Percentiles rank a stretch among this genome's conserved stretches.
Conservation (phyloP, 768 basidiomycete genomes). For the Epithele typhae region DNA sequence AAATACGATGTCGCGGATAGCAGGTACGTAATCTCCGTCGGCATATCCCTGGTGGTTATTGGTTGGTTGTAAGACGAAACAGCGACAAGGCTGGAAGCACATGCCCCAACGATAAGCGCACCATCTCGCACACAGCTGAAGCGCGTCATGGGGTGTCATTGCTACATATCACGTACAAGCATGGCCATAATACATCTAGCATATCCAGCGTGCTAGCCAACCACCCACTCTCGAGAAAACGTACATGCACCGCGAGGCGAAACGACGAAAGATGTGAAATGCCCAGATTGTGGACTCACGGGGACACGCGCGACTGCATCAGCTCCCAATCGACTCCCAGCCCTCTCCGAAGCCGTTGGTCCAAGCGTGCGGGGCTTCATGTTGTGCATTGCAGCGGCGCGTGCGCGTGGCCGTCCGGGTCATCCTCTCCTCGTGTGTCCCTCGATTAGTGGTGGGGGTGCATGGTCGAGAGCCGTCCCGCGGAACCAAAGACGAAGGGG, state of each 20-base stretch:
- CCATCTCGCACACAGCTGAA: neutral
- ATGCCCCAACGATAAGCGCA: neutral
- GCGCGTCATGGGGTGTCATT: neutral
- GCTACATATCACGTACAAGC: slow-evolving; percentile 13
- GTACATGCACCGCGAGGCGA: slow-evolving; percentile 3
- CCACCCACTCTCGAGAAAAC: slow-evolving; percentile 4
- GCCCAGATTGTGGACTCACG: neutral
- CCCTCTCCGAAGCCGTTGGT: slow-evolving; percentile 74
- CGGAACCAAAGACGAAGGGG: neutral
- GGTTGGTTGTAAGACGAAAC: too few relatives aligned
- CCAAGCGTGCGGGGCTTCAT: slow-evolving; percentile 98
- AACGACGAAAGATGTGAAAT: slow-evolving; percentile 3
- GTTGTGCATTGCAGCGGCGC: slow-evolving; percentile 69
- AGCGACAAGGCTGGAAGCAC: neutral
- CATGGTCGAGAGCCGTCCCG: slow-evolving; percentile 2
- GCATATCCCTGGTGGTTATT: too few relatives aligned
- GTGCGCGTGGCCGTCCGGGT: slow-evolving; percentile 2
- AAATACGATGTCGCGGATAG: too few relatives aligned
- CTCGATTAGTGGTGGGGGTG: neutral
- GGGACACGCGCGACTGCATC: slow-evolving; percentile 38
- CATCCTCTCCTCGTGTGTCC: neutral
- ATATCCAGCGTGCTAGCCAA: slow-evolving; percentile 1
- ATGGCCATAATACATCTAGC: slow-evolving; percentile 10
- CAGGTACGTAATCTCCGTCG: too few relatives aligned
- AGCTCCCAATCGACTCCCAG: slow-evolving; percentile 89